These are phyloP conservation scores for Backusella macrospora DNA, from an alignment of 192 early-diverging fungal genomes.

Conservation along the genomic window DNA sequence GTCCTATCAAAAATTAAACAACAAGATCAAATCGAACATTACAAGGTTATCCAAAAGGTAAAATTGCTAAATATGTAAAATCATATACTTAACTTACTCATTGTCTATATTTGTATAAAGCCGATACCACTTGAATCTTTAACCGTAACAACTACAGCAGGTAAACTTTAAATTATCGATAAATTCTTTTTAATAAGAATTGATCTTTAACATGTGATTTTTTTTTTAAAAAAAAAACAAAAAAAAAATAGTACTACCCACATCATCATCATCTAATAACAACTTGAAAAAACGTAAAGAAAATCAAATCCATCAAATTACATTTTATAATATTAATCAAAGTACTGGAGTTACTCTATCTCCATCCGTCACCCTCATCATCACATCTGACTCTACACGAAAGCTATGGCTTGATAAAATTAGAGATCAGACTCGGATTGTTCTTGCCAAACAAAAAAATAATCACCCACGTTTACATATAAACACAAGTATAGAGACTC, in stretches of 20 bases:
- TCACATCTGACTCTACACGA: slow-evolving; percentile 6
- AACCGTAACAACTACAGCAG: slow-evolving; percentile 7
- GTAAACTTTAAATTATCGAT: neutral
- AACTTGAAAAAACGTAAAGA: neutral
- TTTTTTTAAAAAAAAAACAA: neutral
- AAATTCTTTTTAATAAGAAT: too few relatives aligned
- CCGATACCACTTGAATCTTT: slow-evolving; percentile 10
- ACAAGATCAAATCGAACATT: slow-evolving; percentile 58
- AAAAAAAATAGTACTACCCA: neutral
- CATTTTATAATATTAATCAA: neutral
- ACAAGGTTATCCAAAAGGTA: slow-evolving; percentile 60
- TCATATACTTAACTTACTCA: neutral
- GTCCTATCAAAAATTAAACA: slow-evolving; percentile 73
- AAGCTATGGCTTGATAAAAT: slow-evolving; percentile 24
- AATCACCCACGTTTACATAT: neutral
- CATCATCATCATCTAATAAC: neutral
- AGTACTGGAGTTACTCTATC: neutral
- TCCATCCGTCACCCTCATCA: neutral
- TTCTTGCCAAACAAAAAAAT: neutral
- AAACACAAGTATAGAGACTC: neutral
- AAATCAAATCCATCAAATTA: neutral
- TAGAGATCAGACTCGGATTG: neutral
- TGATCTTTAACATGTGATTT: too few relatives aligned
- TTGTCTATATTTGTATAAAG: neutral
- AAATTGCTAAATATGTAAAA: slow-evolving; percentile 4